Conservation (phyloP, 352 stramenopile genomes). For the Pythium insidiosum region DNA sequence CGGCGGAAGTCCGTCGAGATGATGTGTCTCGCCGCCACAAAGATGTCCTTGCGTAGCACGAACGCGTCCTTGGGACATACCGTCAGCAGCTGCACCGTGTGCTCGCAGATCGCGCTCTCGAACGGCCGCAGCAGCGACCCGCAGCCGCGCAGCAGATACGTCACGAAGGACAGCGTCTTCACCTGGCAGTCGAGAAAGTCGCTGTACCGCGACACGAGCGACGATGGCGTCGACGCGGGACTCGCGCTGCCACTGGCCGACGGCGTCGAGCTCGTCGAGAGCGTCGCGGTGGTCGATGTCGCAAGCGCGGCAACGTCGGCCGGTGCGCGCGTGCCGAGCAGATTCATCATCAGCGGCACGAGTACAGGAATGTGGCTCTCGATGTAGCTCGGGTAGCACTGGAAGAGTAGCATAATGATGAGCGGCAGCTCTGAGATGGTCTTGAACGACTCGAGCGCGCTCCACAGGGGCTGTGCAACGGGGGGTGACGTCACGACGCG, state of each 20-base stretch:
- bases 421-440: conserved; percentile 96
- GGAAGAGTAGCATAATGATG: conserved; percentile 98
- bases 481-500: neutral
- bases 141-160: conserved; percentile 92
- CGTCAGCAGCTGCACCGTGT: conserved; percentile 92
- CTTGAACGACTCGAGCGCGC: conserved; percentile 89
- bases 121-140: conserved; percentile 92
- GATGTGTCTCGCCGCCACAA: conserved; percentile 94
- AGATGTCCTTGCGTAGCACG: conserved; percentile 93
- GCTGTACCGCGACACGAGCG: conserved; percentile 67
- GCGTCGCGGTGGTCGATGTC: too few species aligned
- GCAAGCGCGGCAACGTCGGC: too few species aligned
- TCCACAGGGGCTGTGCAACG: conserved; percentile 46
- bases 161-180: conserved; percentile 98
- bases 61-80: conserved; percentile 94
- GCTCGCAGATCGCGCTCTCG: conserved; percentile 91
- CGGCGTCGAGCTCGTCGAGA: too few species aligned
- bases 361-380: conserved; percentile 93
- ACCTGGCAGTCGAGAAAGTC: conserved; percentile 94
- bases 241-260: too few species aligned
- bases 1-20: conserved; percentile 97
- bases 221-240: conserved; percentile 32
- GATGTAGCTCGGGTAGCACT: conserved; percentile 96
- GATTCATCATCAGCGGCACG: conserved; percentile 96
- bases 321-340: conserved; percentile 82